phyloP scores from a whole-genome alignment of 345 rosid genomes.

The Moricandia moricandioides region DNA sequence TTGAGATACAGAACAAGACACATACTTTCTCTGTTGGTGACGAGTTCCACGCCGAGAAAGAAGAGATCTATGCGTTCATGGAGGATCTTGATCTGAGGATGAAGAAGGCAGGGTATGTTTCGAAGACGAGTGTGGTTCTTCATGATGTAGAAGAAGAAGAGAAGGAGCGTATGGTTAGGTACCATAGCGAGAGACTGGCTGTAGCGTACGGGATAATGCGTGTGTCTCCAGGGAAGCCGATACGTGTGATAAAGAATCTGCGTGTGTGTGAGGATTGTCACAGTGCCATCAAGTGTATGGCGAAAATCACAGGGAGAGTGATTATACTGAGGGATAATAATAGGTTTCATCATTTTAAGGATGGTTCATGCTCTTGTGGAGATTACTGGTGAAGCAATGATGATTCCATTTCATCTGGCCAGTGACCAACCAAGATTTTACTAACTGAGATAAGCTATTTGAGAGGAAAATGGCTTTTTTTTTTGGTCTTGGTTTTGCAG shows the following conservation, averaged over 20 bases:
- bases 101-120: conserved; percentile 57
- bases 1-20: conserved; percentile 59
- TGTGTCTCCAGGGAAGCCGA: conserved; percentile 54
- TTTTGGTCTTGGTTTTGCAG: neutral
- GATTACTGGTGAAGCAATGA: conserved; percentile 59
- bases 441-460: neutral
- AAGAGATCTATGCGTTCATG: conserved; percentile 51
- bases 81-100: conserved; percentile 60
- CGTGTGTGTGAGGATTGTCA: conserved; percentile 74
- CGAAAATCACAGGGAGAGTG: conserved; percentile 57
- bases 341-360: conserved; percentile 66
- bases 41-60: conserved; percentile 53
- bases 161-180: conserved; percentile 64
- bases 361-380: conserved; percentile 70
- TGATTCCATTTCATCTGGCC: conserved; percentile 3
- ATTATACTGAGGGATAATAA: conserved; percentile 64
- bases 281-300: conserved; percentile 56
- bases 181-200: conserved; percentile 72
- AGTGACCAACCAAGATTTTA: neutral
- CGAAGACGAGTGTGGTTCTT: conserved; percentile 56
- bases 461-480: neutral
- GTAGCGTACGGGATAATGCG: conserved; percentile 60
- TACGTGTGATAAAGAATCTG: conserved; percentile 66
- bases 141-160: conserved; percentile 82
- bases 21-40: conserved; percentile 66